Conservation (phyloP, 306 rosid species). For the Cercis canadensis region DNA sequence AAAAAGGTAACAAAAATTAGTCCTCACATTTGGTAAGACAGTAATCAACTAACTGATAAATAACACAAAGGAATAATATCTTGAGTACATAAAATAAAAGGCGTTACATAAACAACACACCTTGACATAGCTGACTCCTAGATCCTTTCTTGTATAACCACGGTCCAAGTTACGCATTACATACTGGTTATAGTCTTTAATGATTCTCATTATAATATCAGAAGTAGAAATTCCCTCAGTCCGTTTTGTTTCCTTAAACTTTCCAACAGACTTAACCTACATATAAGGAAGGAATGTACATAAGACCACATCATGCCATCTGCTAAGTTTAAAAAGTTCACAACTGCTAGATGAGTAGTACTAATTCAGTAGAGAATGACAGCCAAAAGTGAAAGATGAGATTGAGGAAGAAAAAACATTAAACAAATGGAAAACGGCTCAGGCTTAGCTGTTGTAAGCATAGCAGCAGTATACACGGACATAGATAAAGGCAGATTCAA, state of each 20-base stretch:
- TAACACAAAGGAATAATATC: slow-evolving; percentile 6
- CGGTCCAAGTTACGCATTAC: slow-evolving; percentile 95
- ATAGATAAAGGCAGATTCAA: not conserved
- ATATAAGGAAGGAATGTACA: slow-evolving; percentile 30
- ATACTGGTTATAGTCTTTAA: slow-evolving; percentile 92
- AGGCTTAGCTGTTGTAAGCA: not conserved
- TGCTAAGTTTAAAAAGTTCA: slow-evolving; percentile 17
- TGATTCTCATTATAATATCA: slow-evolving; percentile 94
- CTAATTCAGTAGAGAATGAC: slow-evolving; percentile 8
- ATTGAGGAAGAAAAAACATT: not conserved
- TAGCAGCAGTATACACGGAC: not conserved
- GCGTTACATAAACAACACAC: slow-evolving; percentile 51
- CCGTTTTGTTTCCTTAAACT: slow-evolving; percentile 88
- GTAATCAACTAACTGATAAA: slow-evolving; percentile 18
- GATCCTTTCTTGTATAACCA: slow-evolving; percentile 94
- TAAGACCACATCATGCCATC: slow-evolving; percentile 18
- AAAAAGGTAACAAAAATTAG: slow-evolving; percentile 30
- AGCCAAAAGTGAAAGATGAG: slow-evolving; percentile 1
- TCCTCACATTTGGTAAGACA: slow-evolving; percentile 10
- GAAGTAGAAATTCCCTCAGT: slow-evolving; percentile 97
- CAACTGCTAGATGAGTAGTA: not conserved
- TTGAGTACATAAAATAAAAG: slow-evolving; percentile 4
- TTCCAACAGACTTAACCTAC: slow-evolving; percentile 84
- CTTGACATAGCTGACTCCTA: slow-evolving; percentile 98
- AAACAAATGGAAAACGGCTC: slow-evolving; percentile 11